A percentile compares a stretch with the other conserved stretches of the same genome.
These are phyloP conservation scores for Sabuloglossum arenarium DNA, from an alignment of 495 filamentous ascomycete species.

Conservation along the genomic window DNA sequence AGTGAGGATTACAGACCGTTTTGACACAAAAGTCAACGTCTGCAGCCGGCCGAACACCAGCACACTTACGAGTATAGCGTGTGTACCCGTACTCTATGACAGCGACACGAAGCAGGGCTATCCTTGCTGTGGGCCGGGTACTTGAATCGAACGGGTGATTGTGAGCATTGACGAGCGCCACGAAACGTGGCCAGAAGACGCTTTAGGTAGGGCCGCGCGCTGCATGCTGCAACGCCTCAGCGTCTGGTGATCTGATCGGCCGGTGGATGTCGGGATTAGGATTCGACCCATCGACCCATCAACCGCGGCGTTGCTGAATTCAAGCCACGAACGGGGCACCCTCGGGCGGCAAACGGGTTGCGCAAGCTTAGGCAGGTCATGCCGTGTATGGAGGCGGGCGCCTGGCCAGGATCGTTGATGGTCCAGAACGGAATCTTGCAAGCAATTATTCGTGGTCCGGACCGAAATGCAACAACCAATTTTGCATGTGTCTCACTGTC, in stretches of 20 bases:
- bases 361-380: not conserved
- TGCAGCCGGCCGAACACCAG: not conserved
- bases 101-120: not conserved
- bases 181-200: constrained; percentile 1
- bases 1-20: not conserved
- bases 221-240: not conserved
- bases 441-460: not conserved
- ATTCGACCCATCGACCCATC: not conserved
- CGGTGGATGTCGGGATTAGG: not conserved
- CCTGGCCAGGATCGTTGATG: not conserved
- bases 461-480: not conserved
- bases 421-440: not conserved
- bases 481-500: constrained; percentile 1
- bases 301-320: not conserved
- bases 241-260: constrained; percentile 3
- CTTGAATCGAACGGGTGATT: not conserved
- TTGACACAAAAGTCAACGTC: not conserved
- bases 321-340: not conserved
- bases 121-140: constrained; percentile 1
- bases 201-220: not conserved
- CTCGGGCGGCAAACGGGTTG: not conserved
- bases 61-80: no score
- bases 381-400: not conserved
- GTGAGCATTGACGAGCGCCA: constrained; percentile 3
- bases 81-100: not conserved